Evolutionary conservation across 495 filamentous ascomycete species (phyloP), one percentile per base, ranked within the genome.

Genomic region (Talaromyces ruber): DNA sequence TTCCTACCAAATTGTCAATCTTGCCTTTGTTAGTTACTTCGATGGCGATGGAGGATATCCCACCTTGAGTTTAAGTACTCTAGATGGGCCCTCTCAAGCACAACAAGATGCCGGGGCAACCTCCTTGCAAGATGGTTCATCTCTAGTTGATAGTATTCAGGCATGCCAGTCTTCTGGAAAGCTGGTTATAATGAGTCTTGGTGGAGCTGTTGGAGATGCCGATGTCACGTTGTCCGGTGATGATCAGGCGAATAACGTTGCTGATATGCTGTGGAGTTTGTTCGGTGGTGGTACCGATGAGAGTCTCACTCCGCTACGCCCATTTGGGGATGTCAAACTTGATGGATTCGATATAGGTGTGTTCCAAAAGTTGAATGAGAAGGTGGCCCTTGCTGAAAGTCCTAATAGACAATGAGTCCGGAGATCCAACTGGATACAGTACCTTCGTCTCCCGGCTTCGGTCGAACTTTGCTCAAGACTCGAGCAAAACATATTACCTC

Each of bases 11-110:
- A 83, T 92, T 53, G 84, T 92, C 67, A 81, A 83, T 55, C 64
- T 91, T 24, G 86, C 75, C 0, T 92, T 91, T 68, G 74, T 90
- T 29, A 81, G 87, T 62, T 62, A 74, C 7, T 91, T 88, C 66
- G 77, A 84, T 58, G 72, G 67, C 9, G 73, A 78, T 26, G 76
- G 75, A 47, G 82, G 81, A 16, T 84, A 79, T 58, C 84, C 86
- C 6, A 83, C 80, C 6, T 78, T 79, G 43, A 86, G 88, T 70
- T 87, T 88, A 66, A 86, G 83, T 14, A 88, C 89, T 67, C 39
- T 59, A 4, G 34, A 45, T 18, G 58, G 58, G 1, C 30, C 58
- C 2, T 59, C 58, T 4, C 58, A 59, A 30, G 58, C 58, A 12
- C 58, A 59, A 21, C 79, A 84, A 53, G 87, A 87, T 68, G 81